Base-by-base conservation (phyloP, 2,329 filamentous ascomycete genomes). In the Leptographium procerum region DNA sequence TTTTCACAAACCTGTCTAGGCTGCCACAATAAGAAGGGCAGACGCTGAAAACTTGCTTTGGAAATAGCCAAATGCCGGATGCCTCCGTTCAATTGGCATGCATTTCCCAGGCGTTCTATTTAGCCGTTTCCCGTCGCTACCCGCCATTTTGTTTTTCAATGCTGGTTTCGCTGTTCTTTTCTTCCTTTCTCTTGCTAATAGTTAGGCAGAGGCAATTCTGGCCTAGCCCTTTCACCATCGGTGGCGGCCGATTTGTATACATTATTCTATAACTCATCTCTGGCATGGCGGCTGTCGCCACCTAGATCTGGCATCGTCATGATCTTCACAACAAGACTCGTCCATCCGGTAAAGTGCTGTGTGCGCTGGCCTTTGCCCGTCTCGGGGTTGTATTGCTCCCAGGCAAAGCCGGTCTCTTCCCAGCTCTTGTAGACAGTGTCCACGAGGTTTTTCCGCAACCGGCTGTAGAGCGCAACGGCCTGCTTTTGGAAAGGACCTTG, bases 321-420 rank as follows among this genome's bases (percentile, higher is more conserved):
- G 64, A 99, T 89, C 77, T 96, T 96, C 52, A 97, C 91, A 53
- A 97, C 89, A 72, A 97, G 76, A 70, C 90, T 96, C n/a, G 94
- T 99, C 94, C 94, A 99, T 55, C 94, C 94, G 0, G 94, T 96
- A 70, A 99, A 99, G 72, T 97, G 92, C 77, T 96, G 91, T 6
- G 91, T 97, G 48, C 94, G 81, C 77, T 97, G 92, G n/a, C 94
- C 94, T 57, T 82, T 82, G 52, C 94, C 94, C 4, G 89, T 95
- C 66, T 96, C 90, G 0, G 91, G 90, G 70, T 95, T 89, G 72
- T 97, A 99, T 74, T 99, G 94, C 73, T 99, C 94, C 92, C 92
- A 99, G 0, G 92, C 94, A 69, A 97, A 97, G 22, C 92, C 92
- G 0, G 94, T 97, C 68, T 89, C 83, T 69, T 86, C 78, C 92